phyloP scores from a whole-genome alignment of 805 yeast genomes.

The Lipomyces sp. region DNA sequence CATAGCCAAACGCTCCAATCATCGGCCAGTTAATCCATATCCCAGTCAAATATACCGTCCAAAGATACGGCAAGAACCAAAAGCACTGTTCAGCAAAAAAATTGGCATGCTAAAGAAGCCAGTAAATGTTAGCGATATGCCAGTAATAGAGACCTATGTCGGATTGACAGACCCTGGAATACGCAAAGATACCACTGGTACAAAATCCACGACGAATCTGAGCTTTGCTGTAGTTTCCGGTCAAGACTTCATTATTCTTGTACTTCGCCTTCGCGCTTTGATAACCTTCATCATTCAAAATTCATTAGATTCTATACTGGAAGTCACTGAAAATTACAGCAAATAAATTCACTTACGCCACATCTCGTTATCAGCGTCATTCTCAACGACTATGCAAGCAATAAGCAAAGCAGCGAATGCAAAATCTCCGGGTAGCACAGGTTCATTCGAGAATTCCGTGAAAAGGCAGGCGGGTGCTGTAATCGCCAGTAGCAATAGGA shows the following conservation, averaged over 20 bases:
- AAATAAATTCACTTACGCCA: slow-evolving; percentile 17
- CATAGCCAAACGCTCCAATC: slow-evolving; percentile 20
- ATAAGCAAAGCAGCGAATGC: slow-evolving; percentile 4
- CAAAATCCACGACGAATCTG: slow-evolving; percentile 26
- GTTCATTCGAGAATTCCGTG: not conserved
- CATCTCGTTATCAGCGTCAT: slow-evolving; percentile 17
- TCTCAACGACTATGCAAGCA: slow-evolving; percentile 14
- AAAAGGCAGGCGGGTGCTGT: slow-evolving; percentile 19
- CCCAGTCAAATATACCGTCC: slow-evolving; percentile 12
- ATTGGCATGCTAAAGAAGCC: slow-evolving; percentile 18
- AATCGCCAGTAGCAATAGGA: slow-evolving; percentile 17
- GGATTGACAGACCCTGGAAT: slow-evolving; percentile 14
- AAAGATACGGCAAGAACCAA: slow-evolving; percentile 20
- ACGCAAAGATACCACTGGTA: slow-evolving; percentile 23
- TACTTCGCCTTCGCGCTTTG: slow-evolving; percentile 19
- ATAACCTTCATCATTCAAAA: slow-evolving; percentile 8
- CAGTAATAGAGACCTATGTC: too few species aligned
- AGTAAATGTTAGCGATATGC: too few species aligned
- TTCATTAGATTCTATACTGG: too few species aligned
- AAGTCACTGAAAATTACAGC: not conserved
- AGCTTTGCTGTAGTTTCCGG: slow-evolving; percentile 13
- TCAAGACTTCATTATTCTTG: slow-evolving; percentile 3
- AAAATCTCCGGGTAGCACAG: slow-evolving; percentile 3
- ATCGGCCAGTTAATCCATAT: slow-evolving; percentile 20
- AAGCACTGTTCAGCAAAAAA: slow-evolving; percentile 23